phyloP scores from a whole-genome alignment of 2,329 filamentous ascomycete genomes.

The Xylariaceae sp. region DNA sequence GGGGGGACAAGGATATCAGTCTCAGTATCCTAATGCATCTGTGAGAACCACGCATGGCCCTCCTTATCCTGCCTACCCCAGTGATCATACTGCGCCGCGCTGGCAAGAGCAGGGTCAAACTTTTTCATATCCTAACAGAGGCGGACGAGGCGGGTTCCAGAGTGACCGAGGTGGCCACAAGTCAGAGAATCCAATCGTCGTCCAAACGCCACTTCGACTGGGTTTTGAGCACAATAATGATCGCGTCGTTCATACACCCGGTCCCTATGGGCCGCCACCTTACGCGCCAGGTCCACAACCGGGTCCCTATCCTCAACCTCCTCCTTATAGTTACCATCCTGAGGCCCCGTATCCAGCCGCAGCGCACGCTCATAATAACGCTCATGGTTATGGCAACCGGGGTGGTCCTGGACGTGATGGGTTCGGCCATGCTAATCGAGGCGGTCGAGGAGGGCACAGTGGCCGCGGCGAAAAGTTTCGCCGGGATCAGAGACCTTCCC shows the following conservation, averaged over 20 bases:
- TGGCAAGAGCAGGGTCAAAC: constrained; percentile 36
- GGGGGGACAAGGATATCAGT: constrained; percentile 36
- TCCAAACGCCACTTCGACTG: constrained; percentile 31
- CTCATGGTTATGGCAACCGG: constrained; percentile 11
- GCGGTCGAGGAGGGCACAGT: constrained; percentile 37
- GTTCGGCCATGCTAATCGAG: constrained; percentile 28
- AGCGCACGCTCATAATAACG: constrained; percentile 33
- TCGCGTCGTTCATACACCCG: constrained; percentile 32
- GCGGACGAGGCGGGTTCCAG: constrained; percentile 40
- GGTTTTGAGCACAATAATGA: constrained; percentile 27
- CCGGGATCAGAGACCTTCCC: constrained; percentile 30
- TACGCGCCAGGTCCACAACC: constrained; percentile 38
- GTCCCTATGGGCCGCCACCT: constrained; percentile 38
- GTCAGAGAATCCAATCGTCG: constrained; percentile 29
- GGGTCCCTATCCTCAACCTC: constrained; percentile 30
- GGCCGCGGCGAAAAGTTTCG: constrained; percentile 39
- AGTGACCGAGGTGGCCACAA: constrained; percentile 41
- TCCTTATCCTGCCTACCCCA: constrained; percentile 38
- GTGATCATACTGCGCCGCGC: constrained; percentile 38
- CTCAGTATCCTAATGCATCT: constrained; percentile 32
- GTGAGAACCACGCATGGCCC: constrained; percentile 35
- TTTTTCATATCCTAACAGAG: constrained; percentile 32
- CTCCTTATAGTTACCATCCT: constrained; percentile 37
- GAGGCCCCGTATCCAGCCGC: constrained; percentile 34
- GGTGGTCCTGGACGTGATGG: constrained; percentile 19